phyloP scores from a whole-genome alignment of 257 asterid genomes.

The Fraxinus pennsylvanica region DNA sequence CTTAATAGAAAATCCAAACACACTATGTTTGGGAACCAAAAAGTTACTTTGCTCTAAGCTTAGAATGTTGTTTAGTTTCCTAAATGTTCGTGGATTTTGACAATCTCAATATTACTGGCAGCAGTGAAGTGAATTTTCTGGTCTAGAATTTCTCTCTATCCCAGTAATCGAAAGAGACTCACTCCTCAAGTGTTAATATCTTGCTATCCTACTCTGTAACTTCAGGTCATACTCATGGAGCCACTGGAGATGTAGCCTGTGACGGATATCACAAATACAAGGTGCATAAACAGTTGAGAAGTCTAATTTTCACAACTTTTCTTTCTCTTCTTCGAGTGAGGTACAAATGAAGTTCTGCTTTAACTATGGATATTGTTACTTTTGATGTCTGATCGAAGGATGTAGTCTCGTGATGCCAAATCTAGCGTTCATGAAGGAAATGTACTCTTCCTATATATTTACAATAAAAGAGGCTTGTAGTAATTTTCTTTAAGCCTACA shows the following conservation, averaged over 20 bases:
- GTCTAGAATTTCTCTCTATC: too few relatives aligned
- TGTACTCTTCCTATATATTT: too few relatives aligned
- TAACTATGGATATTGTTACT: neutral
- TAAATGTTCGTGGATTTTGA: too few relatives aligned
- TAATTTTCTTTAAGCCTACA: too few relatives aligned
- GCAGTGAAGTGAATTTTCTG: too few relatives aligned
- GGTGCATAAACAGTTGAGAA: conserved; percentile 25
- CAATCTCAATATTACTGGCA: too few relatives aligned
- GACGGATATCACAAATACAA: conserved; percentile 54
- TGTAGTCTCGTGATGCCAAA: neutral
- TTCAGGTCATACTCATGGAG: conserved; percentile 39
- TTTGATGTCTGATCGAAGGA: neutral
- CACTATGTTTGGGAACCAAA: too few relatives aligned
- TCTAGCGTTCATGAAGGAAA: neutral
- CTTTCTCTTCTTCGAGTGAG: neutral
- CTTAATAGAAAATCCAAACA: too few relatives aligned
- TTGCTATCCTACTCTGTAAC: neutral
- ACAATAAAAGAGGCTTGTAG: neutral
- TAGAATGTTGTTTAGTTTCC: too few relatives aligned
- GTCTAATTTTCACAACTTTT: neutral
- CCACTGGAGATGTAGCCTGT: conserved; percentile 50
- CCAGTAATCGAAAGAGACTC: too few relatives aligned
- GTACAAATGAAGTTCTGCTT: neutral
- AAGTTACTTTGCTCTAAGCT: too few relatives aligned
- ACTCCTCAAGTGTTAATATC: neutral